phyloP scores from a whole-genome alignment of 805 yeast genomes.

The Jamesozyma rosinii region DNA sequence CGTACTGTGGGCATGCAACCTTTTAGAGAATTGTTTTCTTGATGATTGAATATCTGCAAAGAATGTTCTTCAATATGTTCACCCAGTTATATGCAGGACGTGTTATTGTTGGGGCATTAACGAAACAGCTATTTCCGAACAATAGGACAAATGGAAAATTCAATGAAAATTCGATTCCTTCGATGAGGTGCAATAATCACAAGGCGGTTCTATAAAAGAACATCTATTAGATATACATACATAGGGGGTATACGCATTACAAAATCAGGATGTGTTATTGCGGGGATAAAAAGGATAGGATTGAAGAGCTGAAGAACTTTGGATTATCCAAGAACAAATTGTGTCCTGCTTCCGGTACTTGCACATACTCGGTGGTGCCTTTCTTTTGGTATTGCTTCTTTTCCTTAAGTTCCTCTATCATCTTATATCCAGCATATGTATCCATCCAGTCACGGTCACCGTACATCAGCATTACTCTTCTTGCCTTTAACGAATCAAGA shows the following conservation, averaged over 20 bases:
- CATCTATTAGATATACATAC: no score
- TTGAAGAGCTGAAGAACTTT: constrained; percentile 39
- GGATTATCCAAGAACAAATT: constrained; percentile 67
- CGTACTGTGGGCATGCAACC: not conserved
- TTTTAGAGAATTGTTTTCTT: no score
- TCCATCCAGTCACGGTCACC: constrained; percentile 75
- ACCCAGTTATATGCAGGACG: no score
- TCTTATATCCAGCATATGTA: constrained; percentile 39
- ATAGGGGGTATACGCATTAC: not conserved
- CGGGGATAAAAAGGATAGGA: constrained; percentile 27
- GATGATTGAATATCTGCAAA: no score
- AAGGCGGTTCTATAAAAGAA: no score
- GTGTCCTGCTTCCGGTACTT: constrained; percentile 52
- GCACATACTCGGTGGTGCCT: constrained; percentile 12
- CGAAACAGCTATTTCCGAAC: no score
- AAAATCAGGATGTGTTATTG: not conserved
- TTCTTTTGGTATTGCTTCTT: constrained; percentile 2
- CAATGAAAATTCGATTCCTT: no score
- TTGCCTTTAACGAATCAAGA: constrained; percentile 30
- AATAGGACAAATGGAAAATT: no score
- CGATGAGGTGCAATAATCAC: no score
- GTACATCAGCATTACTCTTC: constrained; percentile 39
- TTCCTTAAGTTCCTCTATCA: constrained; percentile 13
- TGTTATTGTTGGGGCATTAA: no score
- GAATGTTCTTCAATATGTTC: not conserved